Base-by-base conservation (phyloP, 768 basidiomycete species). In the Saitozyma sp. region DNA sequence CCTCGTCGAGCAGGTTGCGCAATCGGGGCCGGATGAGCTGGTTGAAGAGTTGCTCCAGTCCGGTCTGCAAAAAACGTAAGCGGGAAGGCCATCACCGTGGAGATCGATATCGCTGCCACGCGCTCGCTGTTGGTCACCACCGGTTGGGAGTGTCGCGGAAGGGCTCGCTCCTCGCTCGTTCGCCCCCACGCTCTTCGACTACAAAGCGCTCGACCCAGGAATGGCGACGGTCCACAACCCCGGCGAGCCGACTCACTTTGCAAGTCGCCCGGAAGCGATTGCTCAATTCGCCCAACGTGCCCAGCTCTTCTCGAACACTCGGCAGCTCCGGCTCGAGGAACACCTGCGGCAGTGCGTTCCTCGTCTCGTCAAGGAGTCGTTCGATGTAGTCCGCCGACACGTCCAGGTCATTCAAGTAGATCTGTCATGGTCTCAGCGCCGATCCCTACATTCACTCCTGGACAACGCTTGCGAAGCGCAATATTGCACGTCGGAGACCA, bases 1-100 rank as follows among this genome's bases (percentile, higher is more conserved):
- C 85, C 64, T 98, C 96, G 6, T 86, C 80, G 52, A 97, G 83
- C 51, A 98, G 82, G 42, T 86, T 89, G 29, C 96, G 87, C 53
- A 99, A 79, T 62, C 87, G 88, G 0, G 96, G 94, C 17, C 94
- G 85, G 70, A 94, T 84, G 9, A 97, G 83, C 75, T 98, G 95
- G 70, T 93, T 97, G 83, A 98, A 97, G 43, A 98, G 83, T 70
- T 95, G 92, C 69, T 99, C 96, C 37, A 96, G 82, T 14, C 94
- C 91, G 3, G 85, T 82, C 91, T 93, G 67, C 4, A 56, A 13
- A 38, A 48, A n/a, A 1, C 14, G 54, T 50, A 19, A 48, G 54
- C 60, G 16, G n/a, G 46, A 9, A n/a, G 29, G 29, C 29, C 29
- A 29, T 29, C 29, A 29, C 29, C 29, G 29, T 29, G 29, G 56